phyloP scores from a whole-genome alignment of 768 basidiomycete genomes.

The Termitomyces sp. region DNA sequence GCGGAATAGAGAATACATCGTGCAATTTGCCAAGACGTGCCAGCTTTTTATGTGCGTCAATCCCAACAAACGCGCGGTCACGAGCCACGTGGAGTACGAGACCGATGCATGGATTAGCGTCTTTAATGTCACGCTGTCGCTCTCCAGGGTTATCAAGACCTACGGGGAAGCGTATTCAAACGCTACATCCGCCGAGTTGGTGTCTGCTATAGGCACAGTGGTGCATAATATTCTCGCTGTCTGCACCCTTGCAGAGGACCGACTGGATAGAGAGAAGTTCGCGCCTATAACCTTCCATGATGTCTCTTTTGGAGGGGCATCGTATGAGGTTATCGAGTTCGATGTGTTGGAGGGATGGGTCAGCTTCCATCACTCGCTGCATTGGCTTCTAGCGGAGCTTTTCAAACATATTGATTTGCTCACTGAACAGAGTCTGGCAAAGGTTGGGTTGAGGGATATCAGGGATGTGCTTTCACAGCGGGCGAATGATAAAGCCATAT shows the following conservation, averaged over 20 bases:
- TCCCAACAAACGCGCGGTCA: constrained; percentile 77
- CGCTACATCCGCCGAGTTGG: constrained; percentile 51
- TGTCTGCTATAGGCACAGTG: constrained; percentile 63
- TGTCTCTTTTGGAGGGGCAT: constrained; percentile 55
- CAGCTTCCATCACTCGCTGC: constrained; percentile 89
- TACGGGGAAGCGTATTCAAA: constrained; percentile 81
- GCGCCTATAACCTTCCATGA: constrained; percentile 56
- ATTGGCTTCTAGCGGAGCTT: constrained; percentile 87
- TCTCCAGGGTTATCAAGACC: constrained; percentile 84
- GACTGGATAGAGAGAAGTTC: constrained; percentile 64
- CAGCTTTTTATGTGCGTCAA: constrained; percentile 92
- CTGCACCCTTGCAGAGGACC: constrained; percentile 61
- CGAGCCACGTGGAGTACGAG: constrained; percentile 92
- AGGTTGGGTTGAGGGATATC: constrained; percentile 48
- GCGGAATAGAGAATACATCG: constrained; percentile 57
- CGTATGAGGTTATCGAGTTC: constrained; percentile 66
- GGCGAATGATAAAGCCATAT: constrained; percentile 60
- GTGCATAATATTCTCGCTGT: constrained; percentile 68
- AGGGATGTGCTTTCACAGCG: constrained; percentile 57
- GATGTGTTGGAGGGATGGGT: constrained; percentile 79
- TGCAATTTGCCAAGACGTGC: constrained; percentile 71
- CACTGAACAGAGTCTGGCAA: constrained; percentile 44
- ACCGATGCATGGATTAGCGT: constrained; percentile 96
- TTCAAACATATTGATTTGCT: constrained; percentile 78
- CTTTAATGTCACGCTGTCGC: constrained; percentile 89